Percentiles rank a stretch among this genome's conserved stretches.
These are phyloP conservation scores for Eleusine coracana DNA, from an alignment of 176 grass and related monocot genomes.

Conservation along the genomic window DNA sequence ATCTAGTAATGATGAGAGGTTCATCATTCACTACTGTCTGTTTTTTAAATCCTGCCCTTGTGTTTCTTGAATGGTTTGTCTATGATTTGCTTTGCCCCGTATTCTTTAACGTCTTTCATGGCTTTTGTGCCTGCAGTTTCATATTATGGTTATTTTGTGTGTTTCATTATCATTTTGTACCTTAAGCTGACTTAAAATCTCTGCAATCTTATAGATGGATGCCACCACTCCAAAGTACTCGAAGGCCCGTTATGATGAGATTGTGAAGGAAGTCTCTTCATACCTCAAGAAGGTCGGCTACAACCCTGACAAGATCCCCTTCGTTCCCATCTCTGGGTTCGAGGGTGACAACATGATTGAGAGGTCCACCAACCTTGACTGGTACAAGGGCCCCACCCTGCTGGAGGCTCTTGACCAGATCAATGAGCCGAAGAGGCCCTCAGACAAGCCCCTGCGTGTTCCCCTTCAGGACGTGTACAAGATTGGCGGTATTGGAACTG, in stretches of 20 bases:
- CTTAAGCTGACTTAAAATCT: no score
- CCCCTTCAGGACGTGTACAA: constrained; percentile 91
- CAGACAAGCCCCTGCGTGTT: constrained; percentile 87
- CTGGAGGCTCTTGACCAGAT: constrained; percentile 82
- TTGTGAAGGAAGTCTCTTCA: constrained; percentile 75
- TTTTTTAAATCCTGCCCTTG: no score
- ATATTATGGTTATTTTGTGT: no score
- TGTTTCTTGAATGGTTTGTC: no score
- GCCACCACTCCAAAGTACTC: constrained; percentile 89
- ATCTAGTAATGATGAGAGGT: no score
- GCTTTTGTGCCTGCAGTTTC: no score
- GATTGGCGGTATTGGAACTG: constrained; percentile 86
- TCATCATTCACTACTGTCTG: no score
- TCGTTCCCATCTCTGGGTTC: constrained; percentile 81
- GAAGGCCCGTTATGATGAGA: constrained; percentile 76
- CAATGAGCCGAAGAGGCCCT: constrained; percentile 76
- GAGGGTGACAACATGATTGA: constrained; percentile 95
- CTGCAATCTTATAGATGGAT: constrained; percentile 54
- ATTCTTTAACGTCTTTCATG: no score
- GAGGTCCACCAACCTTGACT: constrained; percentile 84
- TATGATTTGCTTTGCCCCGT: no score
- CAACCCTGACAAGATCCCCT: constrained; percentile 86
- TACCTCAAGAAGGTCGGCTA: constrained; percentile 87
- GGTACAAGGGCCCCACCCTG: constrained; percentile 86
- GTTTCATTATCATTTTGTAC: no score